Evolutionary conservation across 1,139 yeast genomes (phyloP).

Genomic region (Yamadazyma sp.): DNA sequence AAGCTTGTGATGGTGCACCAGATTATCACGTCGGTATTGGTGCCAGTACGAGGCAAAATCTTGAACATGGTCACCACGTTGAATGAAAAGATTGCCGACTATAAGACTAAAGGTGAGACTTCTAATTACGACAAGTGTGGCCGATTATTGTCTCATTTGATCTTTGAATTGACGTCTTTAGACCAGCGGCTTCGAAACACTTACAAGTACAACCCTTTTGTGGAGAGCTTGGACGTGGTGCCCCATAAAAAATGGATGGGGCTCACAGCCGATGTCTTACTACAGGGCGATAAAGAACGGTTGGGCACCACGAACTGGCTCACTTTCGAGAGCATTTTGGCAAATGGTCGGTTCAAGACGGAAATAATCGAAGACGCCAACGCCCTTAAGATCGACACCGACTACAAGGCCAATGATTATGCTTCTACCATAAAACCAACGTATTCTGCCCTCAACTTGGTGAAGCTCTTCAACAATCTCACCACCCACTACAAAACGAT

Average conservation of each 20-base stretch:
- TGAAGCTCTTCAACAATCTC: slow-evolving; percentile 63
- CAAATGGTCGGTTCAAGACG: slow-evolving; percentile 51
- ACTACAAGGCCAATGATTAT: slow-evolving; percentile 35
- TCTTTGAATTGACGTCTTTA: slow-evolving; percentile 58
- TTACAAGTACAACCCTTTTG: slow-evolving; percentile 57
- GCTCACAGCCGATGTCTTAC: slow-evolving; percentile 54
- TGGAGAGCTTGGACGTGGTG: slow-evolving; percentile 19
- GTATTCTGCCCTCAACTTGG: slow-evolving; percentile 60
- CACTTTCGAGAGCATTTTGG: slow-evolving; percentile 57
- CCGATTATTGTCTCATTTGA: slow-evolving; percentile 56
- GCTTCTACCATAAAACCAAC: slow-evolving; percentile 52
- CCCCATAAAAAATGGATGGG: slow-evolving; percentile 55
- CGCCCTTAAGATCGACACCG: slow-evolving; percentile 64
- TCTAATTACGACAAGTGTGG: slow-evolving; percentile 41
- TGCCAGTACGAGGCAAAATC: slow-evolving; percentile 52
- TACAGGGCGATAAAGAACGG: slow-evolving; percentile 35
- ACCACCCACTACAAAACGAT: slow-evolving; percentile 62
- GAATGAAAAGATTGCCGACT: slow-evolving; percentile 25
- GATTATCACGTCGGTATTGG: slow-evolving; percentile 54
- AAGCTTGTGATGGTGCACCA: slow-evolving; percentile 42
- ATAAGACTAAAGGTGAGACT: slow-evolving; percentile 14
- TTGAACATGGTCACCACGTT: slow-evolving; percentile 25
- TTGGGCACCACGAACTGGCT: slow-evolving; percentile 56
- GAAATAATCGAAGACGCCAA: slow-evolving; percentile 54
- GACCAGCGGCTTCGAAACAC: slow-evolving; percentile 54